phyloP scores from a whole-genome alignment of 2,329 filamentous ascomycete genomes.

The Macrophomina pseudophaseolina region DNA sequence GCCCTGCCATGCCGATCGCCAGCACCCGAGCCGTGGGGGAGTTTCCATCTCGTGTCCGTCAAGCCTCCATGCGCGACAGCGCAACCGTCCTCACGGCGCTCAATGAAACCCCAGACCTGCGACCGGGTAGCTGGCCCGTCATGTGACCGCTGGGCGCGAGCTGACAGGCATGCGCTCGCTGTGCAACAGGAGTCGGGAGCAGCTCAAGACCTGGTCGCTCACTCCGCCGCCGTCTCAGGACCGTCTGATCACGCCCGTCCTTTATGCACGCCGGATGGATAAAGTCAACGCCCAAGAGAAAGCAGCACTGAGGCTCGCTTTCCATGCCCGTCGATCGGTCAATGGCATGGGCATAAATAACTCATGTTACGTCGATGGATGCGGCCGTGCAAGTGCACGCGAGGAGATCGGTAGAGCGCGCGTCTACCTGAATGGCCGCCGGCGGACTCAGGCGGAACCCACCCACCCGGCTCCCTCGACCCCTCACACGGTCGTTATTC shows the following conservation, averaged over 20 bases:
- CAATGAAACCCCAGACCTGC: constrained; percentile 13
- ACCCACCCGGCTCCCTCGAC: constrained; percentile 3
- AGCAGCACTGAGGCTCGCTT: not conserved
- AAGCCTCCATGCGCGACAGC: constrained; percentile 13
- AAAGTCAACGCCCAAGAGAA: constrained; percentile 9
- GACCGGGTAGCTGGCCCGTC: constrained; percentile 15
- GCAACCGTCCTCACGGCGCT: constrained; percentile 21
- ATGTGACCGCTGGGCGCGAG: constrained; percentile 5
- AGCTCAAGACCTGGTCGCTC: not conserved
- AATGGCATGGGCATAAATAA: constrained; percentile 15
- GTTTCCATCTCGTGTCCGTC: constrained; percentile 8
- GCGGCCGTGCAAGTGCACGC: constrained; percentile 1
- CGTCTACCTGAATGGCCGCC: constrained; percentile 9
- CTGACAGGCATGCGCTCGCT: not conserved
- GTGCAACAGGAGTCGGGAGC: not conserved
- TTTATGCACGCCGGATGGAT: constrained; percentile 14
- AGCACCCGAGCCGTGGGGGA: constrained; percentile 13
- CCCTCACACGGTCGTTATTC: constrained; percentile 12
- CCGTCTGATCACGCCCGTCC: not conserved
- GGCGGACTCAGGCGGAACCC: constrained; percentile 6
- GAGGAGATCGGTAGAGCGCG: constrained; percentile 3
- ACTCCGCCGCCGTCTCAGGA: constrained; percentile 14
- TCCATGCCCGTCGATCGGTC: constrained; percentile 11
- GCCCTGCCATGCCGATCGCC: constrained; percentile 17
- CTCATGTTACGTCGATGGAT: constrained; percentile 10